Evolutionary conservation across 2,329 filamentous ascomycete genomes (phyloP), one percentile per base, ranked within the genome.

Genomic region (Colletotrichum truncatum): DNA sequence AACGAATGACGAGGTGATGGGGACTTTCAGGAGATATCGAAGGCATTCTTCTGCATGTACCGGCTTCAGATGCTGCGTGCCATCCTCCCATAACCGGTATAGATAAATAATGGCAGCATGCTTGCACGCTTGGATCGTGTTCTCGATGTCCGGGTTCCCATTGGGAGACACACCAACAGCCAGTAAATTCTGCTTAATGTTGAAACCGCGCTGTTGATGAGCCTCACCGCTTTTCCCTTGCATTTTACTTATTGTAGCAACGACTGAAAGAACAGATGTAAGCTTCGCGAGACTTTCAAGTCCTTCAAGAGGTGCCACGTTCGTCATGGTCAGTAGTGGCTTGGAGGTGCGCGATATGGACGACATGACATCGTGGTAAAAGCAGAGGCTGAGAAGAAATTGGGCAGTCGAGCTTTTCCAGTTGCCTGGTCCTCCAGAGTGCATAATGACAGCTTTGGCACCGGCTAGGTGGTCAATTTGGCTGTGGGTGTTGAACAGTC

Each of bases 101-200:
- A 76, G 70, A 32, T 76, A 76, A 46, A 76, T 72, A 41, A 72
- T 70, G 6, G 74, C 71, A 2, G 75, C 73, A 48, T 76, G 72
- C 39, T 67, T 73, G 43, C 74, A 76, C 8, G 74, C 74, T 26
- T 73, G 68, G 3, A 73, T 67, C 1, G 74, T 76, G 45, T 74
- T 70, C 16, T 64, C 69, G 7, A 70, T 64, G 26, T 72, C 71
- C 23, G 45, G 45, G 23, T 53, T 63, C 4, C 64, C 70, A 0
- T 21, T 32, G 1, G 36, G 6, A 7, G 48, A n/a, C 30, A 10
- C 10, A 23, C 34, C 12, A 1, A 10, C 16, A 10, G 21, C 4
- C 9, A 66, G n/a, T 18, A 49, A 0, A 4, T 3, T 23, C 10
- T 38, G 14, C 14, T 43, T 54, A 6, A 65, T 62, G 2, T 21